These are phyloP conservation scores for Phialocephala subalpina DNA, from an alignment of 2,329 filamentous ascomycete genomes.

Conservation along the genomic window DNA sequence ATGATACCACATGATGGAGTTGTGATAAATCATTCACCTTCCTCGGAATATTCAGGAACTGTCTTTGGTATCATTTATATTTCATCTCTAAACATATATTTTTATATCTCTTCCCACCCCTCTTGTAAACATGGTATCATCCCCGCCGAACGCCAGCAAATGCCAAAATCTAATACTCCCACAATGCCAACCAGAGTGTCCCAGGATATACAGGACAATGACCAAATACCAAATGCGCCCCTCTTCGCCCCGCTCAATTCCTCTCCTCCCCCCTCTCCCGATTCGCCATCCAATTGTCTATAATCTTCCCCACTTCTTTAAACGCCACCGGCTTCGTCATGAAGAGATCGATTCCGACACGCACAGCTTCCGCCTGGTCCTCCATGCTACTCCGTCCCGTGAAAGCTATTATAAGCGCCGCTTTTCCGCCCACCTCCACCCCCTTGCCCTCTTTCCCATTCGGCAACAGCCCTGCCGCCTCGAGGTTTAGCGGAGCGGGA, in stretches of 20 bases:
- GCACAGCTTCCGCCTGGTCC: constrained; percentile 46
- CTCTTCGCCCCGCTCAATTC: not conserved
- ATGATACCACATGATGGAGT: no score
- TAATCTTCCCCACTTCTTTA: constrained; percentile 49
- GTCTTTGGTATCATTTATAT: no score
- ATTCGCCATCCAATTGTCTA: constrained; percentile 48
- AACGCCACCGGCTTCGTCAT: constrained; percentile 52
- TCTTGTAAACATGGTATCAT: no score
- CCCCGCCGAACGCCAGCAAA: no score
- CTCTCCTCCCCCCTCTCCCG: constrained; percentile 24
- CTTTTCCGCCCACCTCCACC: constrained; percentile 23
- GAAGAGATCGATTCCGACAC: constrained; percentile 47
- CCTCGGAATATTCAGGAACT: no score
- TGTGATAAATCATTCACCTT: no score
- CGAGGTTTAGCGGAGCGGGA: not conserved
- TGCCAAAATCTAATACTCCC: no score
- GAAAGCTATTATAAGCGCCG: constrained; percentile 48
- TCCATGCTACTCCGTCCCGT: constrained; percentile 47
- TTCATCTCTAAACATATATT: no score
- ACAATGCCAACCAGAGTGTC: not conserved
- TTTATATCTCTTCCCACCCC: no score
- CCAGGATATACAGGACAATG: not conserved
- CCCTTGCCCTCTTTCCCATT: no score
- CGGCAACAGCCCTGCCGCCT: no score
- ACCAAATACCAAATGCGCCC: not conserved